Evolutionary conservation across 1,284 basidiomycete species (phyloP), one percentile per base, ranked within the genome.

Genomic region (Puccinia polysora): DNA sequence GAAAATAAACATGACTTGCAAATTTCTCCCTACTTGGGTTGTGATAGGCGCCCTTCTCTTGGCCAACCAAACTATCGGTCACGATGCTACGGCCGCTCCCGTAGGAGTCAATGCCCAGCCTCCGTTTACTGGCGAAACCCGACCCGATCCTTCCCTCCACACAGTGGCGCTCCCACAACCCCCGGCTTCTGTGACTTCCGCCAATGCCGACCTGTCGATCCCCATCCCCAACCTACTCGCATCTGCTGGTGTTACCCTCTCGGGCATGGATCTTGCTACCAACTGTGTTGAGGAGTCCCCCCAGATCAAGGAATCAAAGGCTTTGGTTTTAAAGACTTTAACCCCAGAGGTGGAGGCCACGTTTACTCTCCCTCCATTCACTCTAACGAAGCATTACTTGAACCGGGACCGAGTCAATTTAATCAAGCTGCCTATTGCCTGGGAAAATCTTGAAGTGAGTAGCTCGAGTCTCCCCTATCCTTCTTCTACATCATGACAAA

Each of bases 1-100:
- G n/a, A n/a, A n/a, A n/a, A n/a, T n/a, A n/a, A n/a, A 36, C 32
- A 58, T 58, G 56, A 58, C 56, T 38, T 58, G 56, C 56, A 58
- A 58, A 12, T 23, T 58, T 1, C 40, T 38, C 30, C 32, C 8
- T 8, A 38, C 40, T 18, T 38, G 36, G 56, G 18, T 58, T n/a
- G 56, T 23, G 34, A 38, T 23, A 12, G 36, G 56, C 34, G 34
- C 56, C 15, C 1, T 58, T 7, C 20, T 38, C 7, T 20, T 38
- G 56, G 56, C 34, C 32, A 38, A 40, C 56, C 56, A 58, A 32
- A 38, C 30, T n/a, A n/a, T n/a, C n/a, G n/a, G n/a, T n/a, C n/a
- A n/a, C n/a, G n/a, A n/a, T n/a, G n/a, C n/a, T n/a, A n/a, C n/a
- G n/a, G n/a, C n/a, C n/a, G n/a, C n/a, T n/a, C n/a, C n/a, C n/a